phyloP scores from a whole-genome alignment of 192 early-diverging fungal species.

The Umbelopsis sp. region DNA sequence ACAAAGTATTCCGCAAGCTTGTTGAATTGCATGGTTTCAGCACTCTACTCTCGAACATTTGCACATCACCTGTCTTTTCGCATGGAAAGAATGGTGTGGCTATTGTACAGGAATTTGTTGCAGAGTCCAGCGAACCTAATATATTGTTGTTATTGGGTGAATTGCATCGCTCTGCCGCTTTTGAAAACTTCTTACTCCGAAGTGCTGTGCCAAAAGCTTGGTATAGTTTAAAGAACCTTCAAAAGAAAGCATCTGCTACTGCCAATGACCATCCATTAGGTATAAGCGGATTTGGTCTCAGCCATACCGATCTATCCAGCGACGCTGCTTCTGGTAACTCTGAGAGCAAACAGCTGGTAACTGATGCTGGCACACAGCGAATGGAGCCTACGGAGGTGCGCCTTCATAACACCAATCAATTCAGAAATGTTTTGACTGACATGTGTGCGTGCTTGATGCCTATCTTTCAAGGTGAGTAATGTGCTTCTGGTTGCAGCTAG shows the following conservation, averaged over 20 bases:
- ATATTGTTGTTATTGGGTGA: constrained; percentile 54
- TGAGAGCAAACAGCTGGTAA: constrained; percentile 12
- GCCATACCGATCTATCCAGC: background rate
- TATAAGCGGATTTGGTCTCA: constrained; percentile 23
- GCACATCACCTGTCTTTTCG: constrained; percentile 63
- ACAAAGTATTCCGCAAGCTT: constrained; percentile 57
- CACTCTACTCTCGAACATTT: constrained; percentile 71
- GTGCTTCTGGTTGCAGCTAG: too few relatives aligned
- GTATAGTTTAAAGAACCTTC: constrained; percentile 55
- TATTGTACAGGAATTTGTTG: constrained; percentile 64
- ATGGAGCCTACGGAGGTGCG: constrained; percentile 58
- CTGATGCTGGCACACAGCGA: constrained; percentile 13
- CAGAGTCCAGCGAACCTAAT: constrained; percentile 49
- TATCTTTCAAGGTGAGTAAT: constrained; percentile 65
- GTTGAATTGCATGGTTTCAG: constrained; percentile 64
- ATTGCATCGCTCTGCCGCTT: constrained; percentile 53
- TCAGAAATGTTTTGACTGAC: constrained; percentile 67
- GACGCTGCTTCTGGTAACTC: background rate
- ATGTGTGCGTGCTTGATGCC: constrained; percentile 65
- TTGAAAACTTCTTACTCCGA: constrained; percentile 59
- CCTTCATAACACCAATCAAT: constrained; percentile 67
- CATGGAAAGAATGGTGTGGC: constrained; percentile 65
- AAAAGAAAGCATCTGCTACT: constrained; percentile 36
- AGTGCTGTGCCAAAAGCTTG: constrained; percentile 65
- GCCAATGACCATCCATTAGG: constrained; percentile 31